phyloP scores from a whole-genome alignment of 495 filamentous ascomycete species.

The Aspergillus kassunensis region DNA sequence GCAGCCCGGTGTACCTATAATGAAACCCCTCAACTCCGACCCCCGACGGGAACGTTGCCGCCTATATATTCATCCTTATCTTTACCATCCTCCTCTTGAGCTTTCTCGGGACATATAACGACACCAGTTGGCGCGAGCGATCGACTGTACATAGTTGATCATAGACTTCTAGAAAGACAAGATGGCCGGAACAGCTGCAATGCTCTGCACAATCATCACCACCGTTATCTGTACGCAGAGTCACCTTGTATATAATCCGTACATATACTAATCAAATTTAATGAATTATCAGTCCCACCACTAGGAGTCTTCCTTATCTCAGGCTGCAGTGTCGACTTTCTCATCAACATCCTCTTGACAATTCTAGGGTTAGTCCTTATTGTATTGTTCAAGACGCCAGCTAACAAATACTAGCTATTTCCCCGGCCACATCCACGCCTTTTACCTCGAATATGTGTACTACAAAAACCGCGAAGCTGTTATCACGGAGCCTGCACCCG shows the following conservation, averaged over 20 bases:
- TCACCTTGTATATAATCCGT: not conserved
- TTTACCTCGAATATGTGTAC: slow-evolving; percentile 88
- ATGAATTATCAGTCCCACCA: slow-evolving; percentile 49
- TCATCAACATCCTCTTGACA: slow-evolving; percentile 62
- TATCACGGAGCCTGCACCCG: slow-evolving; percentile 52
- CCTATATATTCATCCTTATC: slow-evolving; percentile 33
- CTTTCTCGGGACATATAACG: slow-evolving; percentile 27
- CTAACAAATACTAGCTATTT: slow-evolving; percentile 50
- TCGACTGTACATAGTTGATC: not conserved
- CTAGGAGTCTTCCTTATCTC: slow-evolving; percentile 60
- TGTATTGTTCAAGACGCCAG: not conserved
- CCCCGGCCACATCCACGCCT: slow-evolving; percentile 83
- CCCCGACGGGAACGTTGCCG: slow-evolving; percentile 27
- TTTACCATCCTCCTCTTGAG: slow-evolving; percentile 28
- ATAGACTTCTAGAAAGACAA: not conserved
- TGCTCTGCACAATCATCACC: slow-evolving; percentile 50
- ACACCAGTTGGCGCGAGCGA: slow-evolving; percentile 17
- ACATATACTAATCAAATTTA: not conserved
- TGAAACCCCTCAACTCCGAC: slow-evolving; percentile 28
- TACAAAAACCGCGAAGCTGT: slow-evolving; percentile 64
- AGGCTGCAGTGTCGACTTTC: slow-evolving; percentile 60
- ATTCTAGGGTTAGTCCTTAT: slow-evolving; percentile 51
- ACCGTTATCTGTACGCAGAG: slow-evolving; percentile 53
- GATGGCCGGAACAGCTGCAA: slow-evolving; percentile 37
- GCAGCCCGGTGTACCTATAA: slow-evolving; percentile 16